Base-by-base conservation (phyloP, 805 yeast genomes). In the Yueomyces sinensis region DNA sequence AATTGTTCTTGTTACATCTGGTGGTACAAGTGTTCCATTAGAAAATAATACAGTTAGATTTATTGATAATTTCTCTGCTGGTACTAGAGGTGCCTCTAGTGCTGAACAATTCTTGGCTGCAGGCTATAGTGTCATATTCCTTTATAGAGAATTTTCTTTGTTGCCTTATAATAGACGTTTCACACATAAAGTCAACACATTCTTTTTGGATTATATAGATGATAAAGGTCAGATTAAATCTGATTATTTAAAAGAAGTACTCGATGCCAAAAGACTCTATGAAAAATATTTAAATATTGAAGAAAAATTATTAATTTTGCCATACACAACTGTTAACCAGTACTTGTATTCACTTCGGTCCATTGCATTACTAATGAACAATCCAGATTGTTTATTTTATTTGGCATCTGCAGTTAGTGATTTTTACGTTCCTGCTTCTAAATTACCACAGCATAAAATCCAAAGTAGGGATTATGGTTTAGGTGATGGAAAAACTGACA, bases 401-500 rank as follows among this genome's bases (percentile, higher is more conserved):
- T 65, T 91, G 35, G 98, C 98, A 0, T 97, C 98, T 7, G 98
- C 98, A 0, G 99, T 91, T 0, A 82, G 95, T 6, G 99, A 91
- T 54, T 91, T 91, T 58, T 91, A 87, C 60, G 66, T 91, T 29
- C 98, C 98, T 2, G 72, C 71, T 30, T 76, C 87, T 1, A 68
- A 82, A 43, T 65, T 86, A 47, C 94, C 96, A 3, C 86, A 84
- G 47, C 99, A 91, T 60, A 91, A 91, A 59, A 91, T 91, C 41
- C 98, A 91, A 58, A 78, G 93, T 4, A 76, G 75, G 38, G 74
- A 72, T 17, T 71, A 65, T 22, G 72, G 72, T 9, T 27, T 32
- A 3, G 23, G 16, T n/a, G 75, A 71, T 36, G 71, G 68, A 13
- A 67, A 61, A 9, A 60, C 62, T 14, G 72, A 72, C n/a, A 32